Evolutionary conservation across 805 yeast species (phyloP).

Genomic region (Spathaspora arborariae): DNA sequence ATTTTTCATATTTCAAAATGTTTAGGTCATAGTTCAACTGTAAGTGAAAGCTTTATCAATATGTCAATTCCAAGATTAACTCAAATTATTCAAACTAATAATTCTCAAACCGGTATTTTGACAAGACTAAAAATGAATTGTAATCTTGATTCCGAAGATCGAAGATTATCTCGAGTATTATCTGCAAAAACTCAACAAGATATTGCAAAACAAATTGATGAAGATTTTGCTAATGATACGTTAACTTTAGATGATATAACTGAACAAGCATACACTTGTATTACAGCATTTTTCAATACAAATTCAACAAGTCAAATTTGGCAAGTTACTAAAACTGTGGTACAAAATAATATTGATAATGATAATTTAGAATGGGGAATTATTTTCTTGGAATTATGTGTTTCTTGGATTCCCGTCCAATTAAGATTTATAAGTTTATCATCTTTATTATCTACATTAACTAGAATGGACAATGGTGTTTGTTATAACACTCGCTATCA

Average conservation of each 20-base stretch:
- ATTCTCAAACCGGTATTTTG: constrained; percentile 16
- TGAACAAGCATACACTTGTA: constrained; percentile 45
- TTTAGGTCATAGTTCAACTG: constrained; percentile 27
- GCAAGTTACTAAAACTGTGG: constrained; percentile 50
- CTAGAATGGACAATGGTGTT: constrained; percentile 17
- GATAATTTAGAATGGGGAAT: constrained; percentile 47
- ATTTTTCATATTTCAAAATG: constrained; percentile 37
- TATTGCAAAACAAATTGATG: constrained; percentile 14
- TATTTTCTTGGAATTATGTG: constrained; percentile 56
- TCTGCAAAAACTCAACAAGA: constrained; percentile 18
- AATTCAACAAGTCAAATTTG: constrained; percentile 58
- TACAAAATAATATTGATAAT: constrained; percentile 34
- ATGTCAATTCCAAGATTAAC: constrained; percentile 37
- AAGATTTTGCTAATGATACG: constrained; percentile 30
- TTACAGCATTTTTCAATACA: constrained; percentile 63
- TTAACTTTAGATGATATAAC: constrained; percentile 38
- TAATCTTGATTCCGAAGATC: constrained; percentile 23
- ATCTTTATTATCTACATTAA: constrained; percentile 32
- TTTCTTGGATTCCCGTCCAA: constrained; percentile 79
- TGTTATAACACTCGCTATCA: constrained; percentile 25
- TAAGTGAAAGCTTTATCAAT: constrained; percentile 26
- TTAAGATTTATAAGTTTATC: constrained; percentile 62
- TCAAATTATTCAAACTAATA: constrained; percentile 25
- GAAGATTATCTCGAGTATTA: constrained; percentile 21
- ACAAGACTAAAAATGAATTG: constrained; percentile 22